Base-by-base conservation (phyloP, 441 rosid genomes). In the Corymbia citriodora region DNA sequence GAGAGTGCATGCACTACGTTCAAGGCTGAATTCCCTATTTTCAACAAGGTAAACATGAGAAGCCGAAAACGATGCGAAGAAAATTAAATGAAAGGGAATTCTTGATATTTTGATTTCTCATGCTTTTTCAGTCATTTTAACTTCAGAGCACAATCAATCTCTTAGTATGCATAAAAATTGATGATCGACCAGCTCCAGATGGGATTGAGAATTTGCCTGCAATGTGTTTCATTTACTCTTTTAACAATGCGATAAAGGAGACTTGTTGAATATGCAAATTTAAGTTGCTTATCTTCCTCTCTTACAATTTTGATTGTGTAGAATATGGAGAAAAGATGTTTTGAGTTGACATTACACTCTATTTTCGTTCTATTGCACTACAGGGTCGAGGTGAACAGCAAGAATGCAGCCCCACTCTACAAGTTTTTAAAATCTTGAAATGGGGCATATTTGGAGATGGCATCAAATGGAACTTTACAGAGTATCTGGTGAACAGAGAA, bases 1-100 rank as follows among this genome's bases (percentile, higher is more conserved):
- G 96, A 95, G 90, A 91, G 92, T 36, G 96, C 91, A 12, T 97
- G 99, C 94, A 92, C 97, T 40, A 90, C 65, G 89, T 96, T 96
- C 94, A 98, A 98, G 95, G 99, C 98, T n/a, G 99, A 98, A 90
- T 98, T 96, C 92, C 99, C 99, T 27, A 91, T 98, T 88, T 98
- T 98, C 61, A 96, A 96, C 74, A 97, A 96, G 98, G 99, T 95
- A 89, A 61, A 40, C 17, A 40, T 12, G n/a, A 40, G 85, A 74
- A 21, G 85, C 85, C 27, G 9, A 74, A 74, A 74, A 79, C 18
- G 21, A 48, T 23, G 29, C 12, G 18, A 79, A 79, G 45, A 79
- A 79, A 4, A 4, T 45, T 7, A 45, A 79, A 45, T 45, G 50
- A 21, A 40, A 45, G 48, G 85, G 52, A 79, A 45, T 40, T 79